Conservation (phyloP, 306 rosid genomes). For the Acacia confusa region DNA sequence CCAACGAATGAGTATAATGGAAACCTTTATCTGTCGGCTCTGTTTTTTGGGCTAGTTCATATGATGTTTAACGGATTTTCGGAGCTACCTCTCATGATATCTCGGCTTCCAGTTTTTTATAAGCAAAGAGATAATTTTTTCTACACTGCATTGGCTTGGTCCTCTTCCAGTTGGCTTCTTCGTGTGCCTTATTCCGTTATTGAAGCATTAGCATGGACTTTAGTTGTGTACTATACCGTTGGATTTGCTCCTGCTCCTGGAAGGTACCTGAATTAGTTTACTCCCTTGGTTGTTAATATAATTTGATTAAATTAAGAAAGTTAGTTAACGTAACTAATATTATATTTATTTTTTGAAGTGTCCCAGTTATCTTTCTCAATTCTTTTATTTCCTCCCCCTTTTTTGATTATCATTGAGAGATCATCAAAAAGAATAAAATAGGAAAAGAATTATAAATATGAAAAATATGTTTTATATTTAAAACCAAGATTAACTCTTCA, state of each 20-base stretch:
- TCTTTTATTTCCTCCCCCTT: too few relatives aligned
- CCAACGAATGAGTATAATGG: conserved; percentile 58
- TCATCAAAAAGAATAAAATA: too few relatives aligned
- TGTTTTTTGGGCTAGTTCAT: conserved; percentile 76
- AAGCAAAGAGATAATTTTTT: conserved; percentile 84
- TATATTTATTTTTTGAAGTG: too few relatives aligned
- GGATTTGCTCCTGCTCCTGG: conserved; percentile 80
- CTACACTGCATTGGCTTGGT: conserved; percentile 83
- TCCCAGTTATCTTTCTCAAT: too few relatives aligned
- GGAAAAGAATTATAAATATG: too few relatives aligned
- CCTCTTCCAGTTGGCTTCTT: conserved; percentile 67
- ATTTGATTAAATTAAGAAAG: too few relatives aligned
- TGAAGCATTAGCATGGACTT: conserved; percentile 77
- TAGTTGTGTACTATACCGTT: conserved; percentile 69
- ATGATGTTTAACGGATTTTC: conserved; percentile 87
- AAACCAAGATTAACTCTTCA: accelerated
- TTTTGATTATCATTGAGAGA: too few relatives aligned
- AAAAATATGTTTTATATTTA: too few relatives aligned
- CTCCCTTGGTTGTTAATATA: neutral
- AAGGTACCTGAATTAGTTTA: conserved; percentile 45
- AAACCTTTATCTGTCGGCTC: conserved; percentile 63
- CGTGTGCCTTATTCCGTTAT: conserved; percentile 73
- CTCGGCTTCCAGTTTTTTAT: conserved; percentile 79
- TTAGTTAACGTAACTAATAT: too few relatives aligned
- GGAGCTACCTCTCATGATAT: conserved; percentile 76